Base-by-base conservation (phyloP, 1,284 basidiomycete species). In the Earliella scabrosa region DNA sequence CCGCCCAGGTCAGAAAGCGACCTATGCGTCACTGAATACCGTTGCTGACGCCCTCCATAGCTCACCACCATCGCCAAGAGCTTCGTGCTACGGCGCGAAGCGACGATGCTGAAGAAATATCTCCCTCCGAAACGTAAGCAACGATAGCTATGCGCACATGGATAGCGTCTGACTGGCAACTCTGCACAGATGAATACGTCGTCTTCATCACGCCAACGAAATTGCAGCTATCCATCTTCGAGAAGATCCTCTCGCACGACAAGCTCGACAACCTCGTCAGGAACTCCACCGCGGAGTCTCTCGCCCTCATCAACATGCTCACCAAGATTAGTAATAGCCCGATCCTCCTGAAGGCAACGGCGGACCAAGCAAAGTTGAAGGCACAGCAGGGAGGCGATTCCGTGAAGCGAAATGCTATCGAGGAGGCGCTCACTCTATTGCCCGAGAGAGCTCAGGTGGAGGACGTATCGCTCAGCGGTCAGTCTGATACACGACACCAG, bases 281-380 rank as follows among this genome's bases (percentile, higher is more conserved):
- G 64, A 82, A 85, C 50, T 85, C 86, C 5, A 88, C 86, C 1
- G 86, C 88, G 1, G 91, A 93, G 66, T 90, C 91, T 2, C 79
- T 96, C n/a, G 91, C 90, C 9, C 73, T 95, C 43, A 95, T 95
- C 68, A 83, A 82, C 66, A 79, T 83, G 53, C 79, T 96, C 46
- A 91, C 90, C 21, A 97, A 98, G 78, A 85, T 98, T 57, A 95
- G 93, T 76, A 98, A 94, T 68, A 94, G 95, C 62, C 96, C 97
- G 0, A 87, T 95, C 56, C 77, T 98, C 18, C 76, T 98, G 23
- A 87, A 89, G 64, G 86, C 86, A 5, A 82, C 87, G 20, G 82
- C 83, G 45, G 87, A 90, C 59, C 86, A 85, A 63, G 78, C 78
- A 20, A 79, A 77, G 50, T 73, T 73, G 4, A 77, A 69, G 63